Base-by-base conservation (phyloP, 2,329 filamentous ascomycete species). In the Epichloe elymi region DNA sequence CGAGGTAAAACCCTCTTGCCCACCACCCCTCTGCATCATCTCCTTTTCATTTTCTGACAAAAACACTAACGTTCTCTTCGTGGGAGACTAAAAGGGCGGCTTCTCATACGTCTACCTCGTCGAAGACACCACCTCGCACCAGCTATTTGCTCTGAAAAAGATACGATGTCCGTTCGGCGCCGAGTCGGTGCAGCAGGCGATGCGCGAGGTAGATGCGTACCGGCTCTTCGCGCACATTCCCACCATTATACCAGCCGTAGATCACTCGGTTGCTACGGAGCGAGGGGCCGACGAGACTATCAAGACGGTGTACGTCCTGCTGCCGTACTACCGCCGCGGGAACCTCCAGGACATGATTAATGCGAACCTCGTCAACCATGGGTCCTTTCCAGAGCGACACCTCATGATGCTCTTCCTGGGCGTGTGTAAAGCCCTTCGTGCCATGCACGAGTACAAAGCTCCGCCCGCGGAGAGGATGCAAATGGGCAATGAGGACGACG, bases 101-200 rank as follows among this genome's bases (percentile, higher is more conserved):
- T 98, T 98, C 75, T 95, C 89, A 57, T 98, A 97, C 70, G 93
- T 98, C 60, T 98, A 98, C 71, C 86, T 98, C 53, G 93, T 98
- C 54, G 87, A 97, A 74, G 90, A 96, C 67, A 91, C 86, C 46
- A 75, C 80, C 50, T 85, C 82, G 49, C 86, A 87, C 53, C 82
- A 91, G 61, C 79, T 95, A 45, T 91, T 95, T 67, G 93, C 93
- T 17, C 82, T 97, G 55, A 98, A 98, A 71, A 98, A 98, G 78
- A 98, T 98, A 68, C 85, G 91, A 65, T 98, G 93, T 74, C 91
- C 93, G 4, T 97, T 98, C 63, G 93, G 93, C 58, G 86, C 93
- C 68, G 93, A 98, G 74, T 95, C 88, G 26, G 91, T 98, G 53
- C 83, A 88, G 58, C 88, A 88, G 66, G 93, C 93, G 48, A 85